Conservation (phyloP, 1,284 basidiomycete species). For the Apiotrichum siamense region DNA sequence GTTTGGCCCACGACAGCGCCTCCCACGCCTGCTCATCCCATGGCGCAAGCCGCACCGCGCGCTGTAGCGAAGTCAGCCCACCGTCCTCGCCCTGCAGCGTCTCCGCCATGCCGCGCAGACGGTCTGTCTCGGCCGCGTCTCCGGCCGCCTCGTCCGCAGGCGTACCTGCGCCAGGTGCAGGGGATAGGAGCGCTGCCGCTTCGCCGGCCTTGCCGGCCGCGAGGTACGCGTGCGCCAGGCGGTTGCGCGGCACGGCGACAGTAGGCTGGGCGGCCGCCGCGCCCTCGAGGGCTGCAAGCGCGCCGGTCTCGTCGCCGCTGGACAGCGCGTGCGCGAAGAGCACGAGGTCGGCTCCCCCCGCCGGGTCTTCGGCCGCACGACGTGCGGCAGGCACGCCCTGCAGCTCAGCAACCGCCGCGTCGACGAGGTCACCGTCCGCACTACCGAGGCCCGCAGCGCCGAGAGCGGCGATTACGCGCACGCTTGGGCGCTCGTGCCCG, state of each 20-base stretch:
- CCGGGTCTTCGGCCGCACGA: conserved; percentile 25
- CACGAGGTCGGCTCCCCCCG: conserved; percentile 29
- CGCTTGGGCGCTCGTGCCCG: conserved; percentile 54
- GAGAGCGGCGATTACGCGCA: conserved; percentile 72
- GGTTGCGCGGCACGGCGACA: conserved; percentile 12
- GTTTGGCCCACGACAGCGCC: conserved; percentile 34
- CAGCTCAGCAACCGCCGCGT: conserved; percentile 80
- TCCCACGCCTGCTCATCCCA: conserved; percentile 58
- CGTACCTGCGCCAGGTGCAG: no score
- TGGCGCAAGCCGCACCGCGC: conserved; percentile 62
- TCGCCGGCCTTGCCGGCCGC: conserved; percentile 22
- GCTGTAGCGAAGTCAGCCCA: conserved; percentile 53
- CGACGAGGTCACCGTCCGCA: conserved; percentile 69
- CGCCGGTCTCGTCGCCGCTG: conserved; percentile 14
- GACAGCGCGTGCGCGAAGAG: conserved; percentile 25
- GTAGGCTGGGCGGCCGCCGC: conserved; percentile 6
- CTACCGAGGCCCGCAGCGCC: conserved; percentile 80
- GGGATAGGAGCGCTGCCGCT: conserved; percentile 34
- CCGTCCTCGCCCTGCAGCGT: conserved; percentile 27
- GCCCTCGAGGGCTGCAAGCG: conserved; percentile 15
- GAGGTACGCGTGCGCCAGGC: conserved; percentile 23
- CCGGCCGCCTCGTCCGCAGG: not conserved
- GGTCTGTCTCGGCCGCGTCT: conserved; percentile 27
- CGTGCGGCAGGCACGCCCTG: conserved; percentile 36
- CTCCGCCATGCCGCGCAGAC: conserved; percentile 29